These are phyloP conservation scores for Citrullus colocynthis DNA, from an alignment of 306 rosid species.

Conservation along the genomic window DNA sequence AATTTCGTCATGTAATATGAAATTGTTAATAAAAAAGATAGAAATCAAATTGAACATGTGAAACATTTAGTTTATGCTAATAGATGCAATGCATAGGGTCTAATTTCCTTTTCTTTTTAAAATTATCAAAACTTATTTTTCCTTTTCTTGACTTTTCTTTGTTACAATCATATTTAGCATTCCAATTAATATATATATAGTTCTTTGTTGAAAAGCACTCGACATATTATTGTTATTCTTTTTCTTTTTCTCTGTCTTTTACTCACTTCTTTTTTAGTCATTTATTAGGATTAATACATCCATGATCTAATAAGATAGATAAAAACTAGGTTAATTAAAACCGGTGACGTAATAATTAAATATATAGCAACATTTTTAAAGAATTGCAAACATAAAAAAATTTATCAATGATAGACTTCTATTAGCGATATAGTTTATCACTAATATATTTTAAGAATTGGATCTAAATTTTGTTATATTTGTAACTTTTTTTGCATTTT, in stretches of 20 bases:
- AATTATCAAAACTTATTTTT: background rate
- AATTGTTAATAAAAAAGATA: background rate
- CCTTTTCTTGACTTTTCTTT: background rate
- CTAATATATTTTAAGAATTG: too few species aligned
- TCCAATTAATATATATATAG: background rate
- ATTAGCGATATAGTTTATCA: too few species aligned
- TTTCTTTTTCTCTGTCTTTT: background rate
- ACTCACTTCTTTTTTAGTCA: background rate
- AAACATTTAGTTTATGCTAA: background rate
- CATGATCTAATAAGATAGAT: background rate
- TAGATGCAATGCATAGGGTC: background rate
- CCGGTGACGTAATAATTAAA: too few species aligned
- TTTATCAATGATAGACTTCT: too few species aligned
- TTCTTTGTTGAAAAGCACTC: background rate
- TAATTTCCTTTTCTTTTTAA: background rate
- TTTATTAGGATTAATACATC: background rate
- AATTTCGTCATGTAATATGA: background rate
- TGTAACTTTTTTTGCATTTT: too few species aligned
- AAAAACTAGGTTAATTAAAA: background rate
- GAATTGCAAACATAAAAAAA: too few species aligned
- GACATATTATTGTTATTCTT: background rate
- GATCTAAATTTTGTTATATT: too few species aligned
- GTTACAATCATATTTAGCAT: background rate
- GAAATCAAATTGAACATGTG: background rate
- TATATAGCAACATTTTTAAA: too few species aligned